Percentiles rank a stretch among this genome's conserved stretches.
Evolutionary conservation across 1,139 yeast genomes (phyloP).

Genomic region (Magnusiomyces tetraspermus): DNA sequence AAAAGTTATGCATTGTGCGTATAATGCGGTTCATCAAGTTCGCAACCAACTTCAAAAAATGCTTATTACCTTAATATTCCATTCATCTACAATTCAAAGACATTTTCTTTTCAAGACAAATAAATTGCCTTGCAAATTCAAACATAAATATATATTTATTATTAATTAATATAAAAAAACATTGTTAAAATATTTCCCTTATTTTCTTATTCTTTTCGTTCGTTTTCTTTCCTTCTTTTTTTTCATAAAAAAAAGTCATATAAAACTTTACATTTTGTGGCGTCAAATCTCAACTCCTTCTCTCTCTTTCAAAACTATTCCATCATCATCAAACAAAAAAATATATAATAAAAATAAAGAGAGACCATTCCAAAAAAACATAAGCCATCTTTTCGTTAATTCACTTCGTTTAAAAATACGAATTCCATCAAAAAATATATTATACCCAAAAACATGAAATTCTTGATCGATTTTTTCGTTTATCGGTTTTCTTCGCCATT

Average conservation of each 20-base stretch:
- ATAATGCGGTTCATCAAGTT: too few relatives aligned
- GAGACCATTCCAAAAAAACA: background rate
- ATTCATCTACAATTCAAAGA: too few relatives aligned
- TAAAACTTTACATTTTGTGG: background rate
- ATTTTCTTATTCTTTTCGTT: too few relatives aligned
- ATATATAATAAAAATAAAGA: background rate
- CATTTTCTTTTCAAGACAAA: too few relatives aligned
- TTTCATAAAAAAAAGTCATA: background rate
- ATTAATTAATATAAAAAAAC: too few relatives aligned
- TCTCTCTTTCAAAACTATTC: too few relatives aligned
- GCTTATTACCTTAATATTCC: too few relatives aligned
- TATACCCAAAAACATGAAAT: background rate
- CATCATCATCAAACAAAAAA: background rate
- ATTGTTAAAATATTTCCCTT: too few relatives aligned
- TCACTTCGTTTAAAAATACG: background rate
- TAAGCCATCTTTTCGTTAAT: background rate
- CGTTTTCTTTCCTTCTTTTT: background rate
- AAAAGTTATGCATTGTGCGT: too few relatives aligned
- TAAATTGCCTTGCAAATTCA: too few relatives aligned
- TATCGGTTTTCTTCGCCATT: background rate
- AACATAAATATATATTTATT: too few relatives aligned
- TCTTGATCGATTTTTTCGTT: background rate
- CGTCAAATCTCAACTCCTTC: background rate
- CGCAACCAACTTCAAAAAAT: background rate
- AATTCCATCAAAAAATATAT: slow-evolving; percentile 3